Percentiles rank a stretch among this genome's conserved stretches.
These are phyloP conservation scores for Coemansia javaensis DNA, from an alignment of 192 early-diverging fungal species.

Conservation along the genomic window DNA sequence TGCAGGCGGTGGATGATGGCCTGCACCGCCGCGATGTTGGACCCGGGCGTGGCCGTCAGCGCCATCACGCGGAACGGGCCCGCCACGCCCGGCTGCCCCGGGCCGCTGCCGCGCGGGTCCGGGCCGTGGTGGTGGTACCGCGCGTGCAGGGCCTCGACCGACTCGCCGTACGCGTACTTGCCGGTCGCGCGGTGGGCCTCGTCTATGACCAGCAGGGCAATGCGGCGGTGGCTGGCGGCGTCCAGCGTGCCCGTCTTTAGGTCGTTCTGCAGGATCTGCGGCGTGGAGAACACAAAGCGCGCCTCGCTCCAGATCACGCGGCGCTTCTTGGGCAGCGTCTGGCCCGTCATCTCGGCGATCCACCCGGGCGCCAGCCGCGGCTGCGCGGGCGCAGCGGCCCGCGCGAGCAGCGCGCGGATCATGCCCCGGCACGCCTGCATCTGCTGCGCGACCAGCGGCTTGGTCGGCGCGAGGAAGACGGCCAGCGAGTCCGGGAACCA, in stretches of 20 bases:
- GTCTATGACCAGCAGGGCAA: constrained; percentile 77
- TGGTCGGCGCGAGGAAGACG: constrained; percentile 89
- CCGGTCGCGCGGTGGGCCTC: constrained; percentile 90
- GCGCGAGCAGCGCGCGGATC: constrained; percentile 70
- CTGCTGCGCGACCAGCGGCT: constrained; percentile 87
- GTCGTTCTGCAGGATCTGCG: constrained; percentile 86
- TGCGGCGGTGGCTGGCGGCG: constrained; percentile 49
- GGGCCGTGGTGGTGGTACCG: constrained; percentile 27
- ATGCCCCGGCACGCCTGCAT: constrained; percentile 76
- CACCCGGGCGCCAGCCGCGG: constrained; percentile 9
- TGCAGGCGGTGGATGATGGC: constrained; percentile 69
- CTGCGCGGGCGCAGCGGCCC: constrained; percentile 14
- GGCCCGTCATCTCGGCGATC: constrained; percentile 63
- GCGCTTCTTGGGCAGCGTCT: constrained; percentile 51
- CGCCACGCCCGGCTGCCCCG: constrained; percentile 20
- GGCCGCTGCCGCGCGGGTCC: constrained; percentile 4
- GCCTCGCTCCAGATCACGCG: constrained; percentile 58
- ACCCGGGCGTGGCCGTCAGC: constrained; percentile 83
- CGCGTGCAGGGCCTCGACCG: constrained; percentile 55
- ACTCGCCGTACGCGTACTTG: constrained; percentile 75
- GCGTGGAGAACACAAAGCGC: constrained; percentile 81
- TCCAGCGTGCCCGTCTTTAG: constrained; percentile 60
- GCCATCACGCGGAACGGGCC: constrained; percentile 73
- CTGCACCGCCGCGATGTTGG: constrained; percentile 64
- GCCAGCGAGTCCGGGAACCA: constrained; percentile 88